phyloP scores from a whole-genome alignment of 495 filamentous ascomycete genomes.

The Penicillium chermesinum region DNA sequence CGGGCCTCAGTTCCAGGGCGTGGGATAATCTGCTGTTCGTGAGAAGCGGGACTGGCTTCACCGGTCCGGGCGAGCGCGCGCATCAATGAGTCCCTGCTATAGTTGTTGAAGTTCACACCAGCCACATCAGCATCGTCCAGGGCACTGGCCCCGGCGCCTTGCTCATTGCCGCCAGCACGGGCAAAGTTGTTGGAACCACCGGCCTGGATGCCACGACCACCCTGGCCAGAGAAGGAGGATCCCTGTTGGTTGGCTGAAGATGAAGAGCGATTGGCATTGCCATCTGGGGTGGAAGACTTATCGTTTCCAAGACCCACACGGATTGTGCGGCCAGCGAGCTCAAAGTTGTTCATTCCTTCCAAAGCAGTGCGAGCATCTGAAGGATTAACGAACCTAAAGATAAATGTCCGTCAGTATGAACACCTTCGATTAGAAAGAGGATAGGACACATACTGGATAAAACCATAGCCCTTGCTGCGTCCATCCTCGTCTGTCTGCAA shows the following conservation, averaged over 20 bases:
- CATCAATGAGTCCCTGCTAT: conserved; percentile 96
- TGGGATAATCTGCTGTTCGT: conserved; percentile 63
- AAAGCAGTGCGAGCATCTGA: conserved; percentile 87
- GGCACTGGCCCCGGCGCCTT: conserved; percentile 85
- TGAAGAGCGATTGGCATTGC: conserved; percentile 87
- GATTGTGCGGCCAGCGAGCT: conserved; percentile 94
- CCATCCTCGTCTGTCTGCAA: conserved; percentile 92
- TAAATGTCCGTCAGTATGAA: background rate
- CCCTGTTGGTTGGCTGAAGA: conserved; percentile 77
- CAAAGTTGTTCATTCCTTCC: conserved; percentile 99
- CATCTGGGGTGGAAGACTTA: conserved; percentile 99
- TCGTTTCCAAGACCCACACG: conserved; percentile 99
- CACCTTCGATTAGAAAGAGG: background rate
- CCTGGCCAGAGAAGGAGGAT: conserved; percentile 87
- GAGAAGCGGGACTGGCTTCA: conserved; percentile 61
- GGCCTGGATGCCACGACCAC: conserved; percentile 81
- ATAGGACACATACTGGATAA: conserved; percentile 80
- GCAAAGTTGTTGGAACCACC: conserved; percentile 80
- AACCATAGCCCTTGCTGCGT: conserved; percentile 92
- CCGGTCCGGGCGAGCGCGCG: conserved; percentile 95
- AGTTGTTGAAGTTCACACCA: conserved; percentile 98
- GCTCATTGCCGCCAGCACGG: conserved; percentile 86
- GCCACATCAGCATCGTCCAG: conserved; percentile 97
- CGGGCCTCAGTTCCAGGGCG: conserved; percentile 80
- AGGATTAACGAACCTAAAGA: conserved; percentile 90